Conservation (phyloP, 1,284 basidiomycete genomes). For the Rhodofomes roseus region DNA sequence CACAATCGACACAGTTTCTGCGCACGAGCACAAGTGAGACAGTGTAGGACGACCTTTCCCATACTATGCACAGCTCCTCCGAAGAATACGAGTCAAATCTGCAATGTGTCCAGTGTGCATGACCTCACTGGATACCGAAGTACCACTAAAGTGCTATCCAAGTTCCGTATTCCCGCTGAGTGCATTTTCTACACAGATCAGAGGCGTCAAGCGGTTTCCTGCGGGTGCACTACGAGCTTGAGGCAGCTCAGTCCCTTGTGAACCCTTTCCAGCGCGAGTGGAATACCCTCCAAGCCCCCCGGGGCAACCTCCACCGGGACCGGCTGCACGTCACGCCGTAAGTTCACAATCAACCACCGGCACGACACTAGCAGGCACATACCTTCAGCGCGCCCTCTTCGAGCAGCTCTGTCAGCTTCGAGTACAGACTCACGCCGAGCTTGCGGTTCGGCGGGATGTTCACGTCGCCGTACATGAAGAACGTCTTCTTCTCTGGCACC, state of each 20-base stretch:
- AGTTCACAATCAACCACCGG: not conserved
- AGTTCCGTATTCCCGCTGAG: too few species aligned
- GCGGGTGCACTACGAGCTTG: conserved; percentile 49
- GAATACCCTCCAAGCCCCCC: conserved; percentile 43
- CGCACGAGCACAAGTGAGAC: too few species aligned
- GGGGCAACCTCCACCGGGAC: conserved; percentile 37
- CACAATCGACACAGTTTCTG: too few species aligned
- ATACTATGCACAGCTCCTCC: too few species aligned
- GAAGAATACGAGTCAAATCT: too few species aligned
- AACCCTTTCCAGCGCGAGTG: not conserved
- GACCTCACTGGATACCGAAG: too few species aligned
- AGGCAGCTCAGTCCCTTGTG: conserved; percentile 34
- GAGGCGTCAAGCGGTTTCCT: conserved; percentile 30
- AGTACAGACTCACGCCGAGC: conserved; percentile 10
- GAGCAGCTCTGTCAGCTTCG: conserved; percentile 12
- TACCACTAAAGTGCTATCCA: too few species aligned
- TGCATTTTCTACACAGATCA: too few species aligned
- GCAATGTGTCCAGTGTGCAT: too few species aligned
- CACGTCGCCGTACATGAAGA: conserved; percentile 8
- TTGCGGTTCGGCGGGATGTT: conserved; percentile 8
- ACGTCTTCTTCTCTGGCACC: conserved; percentile 11
- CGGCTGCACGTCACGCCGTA: conserved; percentile 10
- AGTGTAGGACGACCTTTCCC: too few species aligned
- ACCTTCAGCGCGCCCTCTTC: conserved; percentile 16
- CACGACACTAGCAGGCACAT: not conserved